Evolutionary conservation across 2,329 filamentous ascomycete species (phyloP).

Genomic region (Alternaria incomplexa): DNA sequence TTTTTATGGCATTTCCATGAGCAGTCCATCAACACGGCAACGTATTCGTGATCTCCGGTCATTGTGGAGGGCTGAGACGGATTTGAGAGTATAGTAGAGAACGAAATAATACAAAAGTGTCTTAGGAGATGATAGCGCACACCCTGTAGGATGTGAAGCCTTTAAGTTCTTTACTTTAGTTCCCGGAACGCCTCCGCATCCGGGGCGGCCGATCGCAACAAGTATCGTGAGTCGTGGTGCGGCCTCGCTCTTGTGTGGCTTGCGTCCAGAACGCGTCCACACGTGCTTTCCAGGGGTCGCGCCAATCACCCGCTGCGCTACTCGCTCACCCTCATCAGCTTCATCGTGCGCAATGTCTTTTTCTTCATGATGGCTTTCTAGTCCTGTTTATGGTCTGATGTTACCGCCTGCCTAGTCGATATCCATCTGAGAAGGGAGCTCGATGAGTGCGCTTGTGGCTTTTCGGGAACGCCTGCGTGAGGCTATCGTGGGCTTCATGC

Average conservation of each 20-base stretch:
- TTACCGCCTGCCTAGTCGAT: not conserved
- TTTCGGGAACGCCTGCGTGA: not conserved
- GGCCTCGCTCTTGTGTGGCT: not conserved
- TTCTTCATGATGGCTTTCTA: not conserved
- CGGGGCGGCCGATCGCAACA: not conserved
- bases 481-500: not conserved
- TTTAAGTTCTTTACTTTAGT: not conserved
- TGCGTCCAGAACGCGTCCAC: not conserved
- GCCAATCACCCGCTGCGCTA: not conserved
- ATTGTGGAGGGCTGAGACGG: not conserved
- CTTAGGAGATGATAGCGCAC: not conserved
- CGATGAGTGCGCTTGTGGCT: not conserved
- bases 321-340: fast-evolving
- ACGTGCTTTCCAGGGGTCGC: not conserved
- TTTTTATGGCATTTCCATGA: not conserved
- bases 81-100: not conserved
- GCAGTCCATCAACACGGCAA: not conserved
- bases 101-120: not conserved
- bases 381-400: not conserved
- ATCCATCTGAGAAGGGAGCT: fast-evolving
- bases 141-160: no score
- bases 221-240: not conserved
- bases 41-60: not conserved
- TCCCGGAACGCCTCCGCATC: not conserved
- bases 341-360: not conserved